Base-by-base conservation (phyloP, 1,139 yeast genomes). In the Debaryomyces psychrophilus region DNA sequence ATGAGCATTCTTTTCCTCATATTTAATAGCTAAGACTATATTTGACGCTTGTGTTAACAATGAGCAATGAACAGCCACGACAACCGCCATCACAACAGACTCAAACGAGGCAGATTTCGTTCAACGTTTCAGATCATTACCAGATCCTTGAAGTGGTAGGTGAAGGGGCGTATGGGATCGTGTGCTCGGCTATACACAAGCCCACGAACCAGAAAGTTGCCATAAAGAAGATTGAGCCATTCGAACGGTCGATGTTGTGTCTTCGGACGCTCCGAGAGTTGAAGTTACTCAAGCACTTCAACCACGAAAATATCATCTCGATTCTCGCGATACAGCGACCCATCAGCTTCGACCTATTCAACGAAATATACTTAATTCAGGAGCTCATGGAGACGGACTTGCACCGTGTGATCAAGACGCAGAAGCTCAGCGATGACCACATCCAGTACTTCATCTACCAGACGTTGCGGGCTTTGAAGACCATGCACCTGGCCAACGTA, bases 91-190 rank as follows among this genome's bases (percentile, higher is more conserved):
- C n/a, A 17, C 41, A 20, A 39, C 36, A 34, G 23, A 20, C 15
- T 8, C 38, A 37, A 11, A 56, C 68, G 8, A 53, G 87, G 46
- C 80, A 81, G 50, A 81, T 87, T 44, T 79, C 92, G 15, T 92
- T 92, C 71, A 90, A 90, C 60, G 95, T 93, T 22, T 85, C 95
- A 37, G 89, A 88, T 49, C 90, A 88, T 59, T 92, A 92, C 65
- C 90, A 89, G 64, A 83, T 92, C 42, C 73, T 84, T 37, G 95
- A 88, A 57, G 82, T 92, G 14, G 88, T 90, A 11, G 99, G 99
- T 5, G 97, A 92, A 65, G 99, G 99, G n/a, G 99, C 99, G 1
- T 93, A 93, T 60, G 99, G 99, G 4, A 82, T 93, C 12, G 99
- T 93, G 17, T 92, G 98, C 61, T 85, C 95, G 22, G 99, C 98